These are phyloP conservation scores for Sarcocystis neurona DNA, from an alignment of 169 alveolate species.

Conservation along the genomic window DNA sequence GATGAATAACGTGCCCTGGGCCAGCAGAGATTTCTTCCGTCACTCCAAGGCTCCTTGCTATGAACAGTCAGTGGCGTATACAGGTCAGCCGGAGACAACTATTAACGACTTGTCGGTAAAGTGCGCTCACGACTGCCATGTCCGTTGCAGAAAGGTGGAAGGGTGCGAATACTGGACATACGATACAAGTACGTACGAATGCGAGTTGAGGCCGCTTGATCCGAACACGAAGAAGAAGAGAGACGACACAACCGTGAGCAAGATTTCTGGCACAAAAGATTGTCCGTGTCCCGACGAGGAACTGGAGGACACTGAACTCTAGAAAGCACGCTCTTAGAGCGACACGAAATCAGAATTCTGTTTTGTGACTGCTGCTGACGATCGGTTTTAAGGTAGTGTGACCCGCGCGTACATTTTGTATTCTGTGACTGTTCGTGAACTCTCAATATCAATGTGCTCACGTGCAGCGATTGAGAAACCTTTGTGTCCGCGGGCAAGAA, in stretches of 20 bases:
- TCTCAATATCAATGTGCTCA: background rate
- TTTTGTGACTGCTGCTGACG: background rate
- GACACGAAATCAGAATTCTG: too few relatives aligned
- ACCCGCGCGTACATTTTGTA: background rate
- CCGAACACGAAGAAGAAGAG: background rate
- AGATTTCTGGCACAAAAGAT: background rate
- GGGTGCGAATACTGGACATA: slow-evolving; percentile 5
- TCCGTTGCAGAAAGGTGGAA: background rate
- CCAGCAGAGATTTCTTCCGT: background rate
- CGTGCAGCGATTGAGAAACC: background rate
- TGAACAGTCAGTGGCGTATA: background rate
- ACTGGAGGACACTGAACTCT: background rate
- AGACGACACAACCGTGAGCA: background rate
- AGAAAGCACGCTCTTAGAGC: too few relatives aligned
- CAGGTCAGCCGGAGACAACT: background rate
- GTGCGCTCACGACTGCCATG: slow-evolving; percentile 11
- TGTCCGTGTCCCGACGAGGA: background rate
- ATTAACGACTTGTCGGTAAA: background rate
- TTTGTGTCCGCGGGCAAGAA: too few relatives aligned
- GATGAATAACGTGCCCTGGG: background rate
- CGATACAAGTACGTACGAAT: background rate
- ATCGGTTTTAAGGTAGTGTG: background rate
- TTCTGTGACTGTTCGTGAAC: background rate
- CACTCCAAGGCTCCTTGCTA: background rate
- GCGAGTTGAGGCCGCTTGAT: background rate